Conservation (phyloP, 2,329 filamentous ascomycete genomes). For the Myriosclerotinia duriaeana region DNA sequence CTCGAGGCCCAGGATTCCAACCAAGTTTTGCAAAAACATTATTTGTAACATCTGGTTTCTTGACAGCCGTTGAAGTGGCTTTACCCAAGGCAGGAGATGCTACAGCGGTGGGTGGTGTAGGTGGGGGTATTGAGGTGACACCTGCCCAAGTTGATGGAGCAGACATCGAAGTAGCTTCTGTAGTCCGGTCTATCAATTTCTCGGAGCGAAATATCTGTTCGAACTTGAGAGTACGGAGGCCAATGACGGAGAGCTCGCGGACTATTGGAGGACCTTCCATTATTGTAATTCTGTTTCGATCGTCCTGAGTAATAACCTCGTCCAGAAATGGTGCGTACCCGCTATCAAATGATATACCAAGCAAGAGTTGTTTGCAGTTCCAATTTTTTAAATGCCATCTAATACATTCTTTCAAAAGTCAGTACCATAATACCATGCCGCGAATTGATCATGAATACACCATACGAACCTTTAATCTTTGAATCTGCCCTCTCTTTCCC, state of each 20-base stretch:
- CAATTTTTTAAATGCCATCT: conserved; percentile 59
- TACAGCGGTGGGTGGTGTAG: conserved; percentile 25
- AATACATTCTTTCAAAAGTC: conserved; percentile 40
- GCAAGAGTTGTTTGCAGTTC: conserved; percentile 61
- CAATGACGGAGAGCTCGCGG: conserved; percentile 50
- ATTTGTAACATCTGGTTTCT: conserved; percentile 24
- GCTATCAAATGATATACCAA: conserved; percentile 62
- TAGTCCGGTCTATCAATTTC: conserved; percentile 48
- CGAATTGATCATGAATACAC: neutral
- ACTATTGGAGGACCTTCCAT: conserved; percentile 55
- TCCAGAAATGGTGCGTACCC: conserved; percentile 60
- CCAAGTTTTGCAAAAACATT: conserved; percentile 11
- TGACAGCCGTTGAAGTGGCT: conserved; percentile 27
- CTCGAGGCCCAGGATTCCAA: conserved; percentile 58
- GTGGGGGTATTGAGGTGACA: conserved; percentile 36
- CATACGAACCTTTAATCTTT: conserved; percentile 57
- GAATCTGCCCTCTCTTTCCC: conserved; percentile 58
- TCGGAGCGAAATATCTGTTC: conserved; percentile 55
- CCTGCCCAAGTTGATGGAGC: conserved; percentile 38
- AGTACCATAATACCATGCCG: conserved; percentile 18
- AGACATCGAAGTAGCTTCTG: conserved; percentile 29
- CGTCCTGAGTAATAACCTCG: conserved; percentile 50
- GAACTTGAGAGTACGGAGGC: conserved; percentile 49
- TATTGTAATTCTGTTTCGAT: conserved; percentile 51
- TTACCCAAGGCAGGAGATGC: conserved; percentile 28